Conservation (phyloP, 306 rosid genomes). For the Quercus dentata region DNA sequence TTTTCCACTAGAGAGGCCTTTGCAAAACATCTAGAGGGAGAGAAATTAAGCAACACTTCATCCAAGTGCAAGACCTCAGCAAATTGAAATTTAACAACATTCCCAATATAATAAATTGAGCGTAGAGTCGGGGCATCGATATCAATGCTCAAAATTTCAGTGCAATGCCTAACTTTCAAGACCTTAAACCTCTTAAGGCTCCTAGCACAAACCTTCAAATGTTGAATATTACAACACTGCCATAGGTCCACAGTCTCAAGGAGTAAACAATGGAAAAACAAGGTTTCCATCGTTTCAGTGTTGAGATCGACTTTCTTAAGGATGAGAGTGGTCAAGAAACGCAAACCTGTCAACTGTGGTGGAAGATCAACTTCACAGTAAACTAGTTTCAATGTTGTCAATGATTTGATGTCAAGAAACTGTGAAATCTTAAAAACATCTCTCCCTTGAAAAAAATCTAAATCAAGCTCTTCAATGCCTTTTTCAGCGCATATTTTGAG, state of each 20-base stretch:
- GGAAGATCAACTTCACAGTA: constrained; percentile 1
- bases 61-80: not conserved
- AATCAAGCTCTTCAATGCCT: constrained; percentile 17
- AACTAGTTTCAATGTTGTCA: constrained; percentile 4
- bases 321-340: not conserved
- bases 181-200: not conserved
- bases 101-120: constrained; percentile 12
- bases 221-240: not conserved
- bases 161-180: constrained; percentile 11
- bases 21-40: not conserved
- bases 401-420: not conserved
- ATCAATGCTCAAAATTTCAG: not conserved
- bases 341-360: not conserved
- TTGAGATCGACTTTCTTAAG: not conserved
- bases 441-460: not conserved
- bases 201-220: not conserved
- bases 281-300: not conserved
- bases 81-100: not conserved
- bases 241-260: constrained; percentile 21
- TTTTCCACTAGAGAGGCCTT: not conserved
- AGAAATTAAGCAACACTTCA: constrained; percentile 21
- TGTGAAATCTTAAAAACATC: not conserved
- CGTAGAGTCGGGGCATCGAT: constrained; percentile 28
- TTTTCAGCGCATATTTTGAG: not conserved
- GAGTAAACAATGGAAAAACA: not conserved